phyloP scores from a whole-genome alignment of 2,329 filamentous ascomycete species.

The Xylaria sp. region DNA sequence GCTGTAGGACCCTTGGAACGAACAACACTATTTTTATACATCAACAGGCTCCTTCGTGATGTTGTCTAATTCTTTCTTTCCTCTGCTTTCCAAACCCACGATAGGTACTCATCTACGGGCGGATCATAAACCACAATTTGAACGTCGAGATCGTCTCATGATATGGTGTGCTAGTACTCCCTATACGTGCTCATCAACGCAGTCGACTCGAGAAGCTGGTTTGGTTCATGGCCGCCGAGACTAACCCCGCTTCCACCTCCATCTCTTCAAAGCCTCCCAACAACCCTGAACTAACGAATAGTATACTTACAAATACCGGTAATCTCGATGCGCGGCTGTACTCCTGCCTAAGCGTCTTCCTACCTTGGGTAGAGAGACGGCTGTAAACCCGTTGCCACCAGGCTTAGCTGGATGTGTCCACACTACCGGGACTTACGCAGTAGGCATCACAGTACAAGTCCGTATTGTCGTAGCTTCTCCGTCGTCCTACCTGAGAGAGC shows the following conservation, averaged over 20 bases:
- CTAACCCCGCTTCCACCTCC: slow-evolving; percentile 21
- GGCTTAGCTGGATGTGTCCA: not conserved
- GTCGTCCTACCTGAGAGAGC: slow-evolving; percentile 7
- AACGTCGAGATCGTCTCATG: not conserved
- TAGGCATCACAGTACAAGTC: not conserved
- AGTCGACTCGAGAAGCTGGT: slow-evolving; percentile 6
- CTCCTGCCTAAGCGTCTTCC: not conserved
- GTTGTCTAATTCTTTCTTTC: not conserved
- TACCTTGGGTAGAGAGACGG: not conserved
- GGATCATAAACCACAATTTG: not conserved
- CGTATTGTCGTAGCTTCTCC: slow-evolving; percentile 6
- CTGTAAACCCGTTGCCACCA: not conserved
- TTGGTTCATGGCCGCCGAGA: slow-evolving; percentile 16
- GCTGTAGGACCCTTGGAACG: too few relatives aligned
- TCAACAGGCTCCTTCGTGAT: not conserved
- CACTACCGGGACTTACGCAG: not conserved
- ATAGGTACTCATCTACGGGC: not conserved
- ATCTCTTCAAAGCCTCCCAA: not conserved
- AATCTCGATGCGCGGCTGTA: slow-evolving; percentile 3
- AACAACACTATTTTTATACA: too few relatives aligned
- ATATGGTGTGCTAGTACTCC: not conserved
- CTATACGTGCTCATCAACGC: not conserved
- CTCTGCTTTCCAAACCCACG: not conserved
- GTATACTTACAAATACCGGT: not conserved
- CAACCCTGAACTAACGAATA: not conserved